Evolutionary conservation across 306 rosid genomes (phyloP), one percentile per base, ranked within the genome.

Genomic region (Sesbania bispinosa): DNA sequence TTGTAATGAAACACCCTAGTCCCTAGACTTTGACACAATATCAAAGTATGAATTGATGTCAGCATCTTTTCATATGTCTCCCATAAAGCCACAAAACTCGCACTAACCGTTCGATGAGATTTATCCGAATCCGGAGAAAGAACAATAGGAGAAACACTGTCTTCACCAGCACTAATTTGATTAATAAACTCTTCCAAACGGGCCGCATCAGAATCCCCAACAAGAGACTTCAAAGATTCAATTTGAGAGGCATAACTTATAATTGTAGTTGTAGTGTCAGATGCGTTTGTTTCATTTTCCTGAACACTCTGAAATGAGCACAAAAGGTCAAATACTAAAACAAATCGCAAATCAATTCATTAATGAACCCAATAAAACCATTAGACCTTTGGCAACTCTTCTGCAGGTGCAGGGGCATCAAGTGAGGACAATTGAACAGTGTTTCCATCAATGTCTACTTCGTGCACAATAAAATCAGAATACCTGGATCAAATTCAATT

Each of bases 381-480:
- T 43, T 30, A 41, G 6, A 52, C 61, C 54, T 71, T 54, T 23
- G 11, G 23, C 46, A 79, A 88, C 83, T 85, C 52, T 18, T n/a
- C 96, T 11, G 33, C 64, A 60, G 47, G 96, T 4, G 42, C 65
- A 20, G 90, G 88, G 24, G 89, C 84, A 36, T 89, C 92, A 61
- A 90, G 85, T 19, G 88, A 80, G 50, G 91, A 83, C 83, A 94
- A 64, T 29, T 75, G 90, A 80, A 83, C 89, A 74, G 90, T 88
- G 39, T 86, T 71, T 71, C 88, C 97, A 36, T 86, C 94, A 1
- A 26, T 69, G 67, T 86, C 97, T n/a, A 94, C 98, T 89, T 94
- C 97, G 10, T 94, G 82, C 29, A 94, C 97, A 46, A 94, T 90
- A 74, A 94, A 94, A 77, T 90, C 98, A 59, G 97, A 87, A 72